Base-by-base conservation (phyloP, 2,329 filamentous ascomycete species). In the Penicillium janthinellum region DNA sequence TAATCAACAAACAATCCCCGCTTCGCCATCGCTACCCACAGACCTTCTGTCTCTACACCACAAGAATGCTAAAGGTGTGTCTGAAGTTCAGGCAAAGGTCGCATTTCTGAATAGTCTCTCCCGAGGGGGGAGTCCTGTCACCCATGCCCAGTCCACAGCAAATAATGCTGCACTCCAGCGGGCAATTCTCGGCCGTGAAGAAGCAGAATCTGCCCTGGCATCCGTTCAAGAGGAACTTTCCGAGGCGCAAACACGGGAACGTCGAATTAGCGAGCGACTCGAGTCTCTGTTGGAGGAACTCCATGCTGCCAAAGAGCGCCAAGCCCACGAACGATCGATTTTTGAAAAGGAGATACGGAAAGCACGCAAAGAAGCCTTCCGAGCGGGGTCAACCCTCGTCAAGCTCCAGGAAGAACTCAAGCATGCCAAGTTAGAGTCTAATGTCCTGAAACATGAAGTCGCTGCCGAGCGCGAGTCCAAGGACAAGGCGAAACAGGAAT, bases 291-390 rank as follows among this genome's bases (percentile, higher is more conserved):
- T 85, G 70, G 84, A 84, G 65, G 83, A 86, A 66, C 71, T 83
- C 38, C 77, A 82, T 37, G 74, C 76, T 11, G 75, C 79, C 14
- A 85, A 85, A 67, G 80, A 82, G 64, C 77, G 82, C 39, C 78
- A 83, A 60, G 72, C 71, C 12, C 77, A 81, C 56, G 78, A 81
- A 63, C 72, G 79, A 62, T 67, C 74, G 2, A 70, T 84, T 6
- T 86, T 84, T 63, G 83, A 86, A 64, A 86, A 85, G 63, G 84
- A 86, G 66, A 78, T 86, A 35, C 76, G 83, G 47, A 80, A 81
- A 54, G 77, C 81, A 42, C 76, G 82, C 17, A 86, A 86, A 69
- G 84, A 86, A 65, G 83, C 83, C 1, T 86, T 85, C 67, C 84
- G 83, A 53, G 81, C 83, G 6, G 81, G 82, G 6, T 84, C 84